phyloP scores from a whole-genome alignment of 306 rosid species.

The Cucumis melo region DNA sequence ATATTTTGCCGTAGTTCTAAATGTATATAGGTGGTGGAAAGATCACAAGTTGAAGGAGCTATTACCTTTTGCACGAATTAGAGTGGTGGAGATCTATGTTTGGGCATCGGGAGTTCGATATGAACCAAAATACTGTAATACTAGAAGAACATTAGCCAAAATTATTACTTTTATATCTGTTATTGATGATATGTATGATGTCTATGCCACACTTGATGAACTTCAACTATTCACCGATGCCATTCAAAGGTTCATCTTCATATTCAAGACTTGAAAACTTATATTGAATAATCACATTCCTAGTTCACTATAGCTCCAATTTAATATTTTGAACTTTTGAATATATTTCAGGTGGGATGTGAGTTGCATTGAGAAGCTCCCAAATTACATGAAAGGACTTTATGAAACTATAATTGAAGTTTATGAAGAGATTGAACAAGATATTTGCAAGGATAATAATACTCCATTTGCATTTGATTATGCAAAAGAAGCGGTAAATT shows the following conservation, averaged over 20 bases:
- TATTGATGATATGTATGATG: not conserved
- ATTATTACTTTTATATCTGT: too few species aligned
- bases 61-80: not conserved
- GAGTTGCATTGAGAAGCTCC: not conserved
- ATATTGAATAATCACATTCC: too few species aligned
- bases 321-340: not conserved
- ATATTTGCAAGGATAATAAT: conserved; percentile 1
- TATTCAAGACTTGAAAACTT: too few species aligned
- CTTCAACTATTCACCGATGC: not conserved
- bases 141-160: not conserved
- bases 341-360: conserved; percentile 14
- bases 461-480: not conserved
- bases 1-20: too few species aligned
- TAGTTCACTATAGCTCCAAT: too few species aligned
- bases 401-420: not conserved
- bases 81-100: not conserved
- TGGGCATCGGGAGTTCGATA: conserved; percentile 22
- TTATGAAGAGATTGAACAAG: conserved; percentile 8
- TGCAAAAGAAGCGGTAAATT: conserved; percentile 12
- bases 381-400: conserved; percentile 4
- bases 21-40: conserved; percentile 2
- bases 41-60: not conserved
- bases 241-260: not conserved
- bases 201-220: not conserved
- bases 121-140: conserved; percentile 12